Evolutionary conservation across 306 rosid species (phyloP).

Genomic region (Begonia loranthoides): DNA sequence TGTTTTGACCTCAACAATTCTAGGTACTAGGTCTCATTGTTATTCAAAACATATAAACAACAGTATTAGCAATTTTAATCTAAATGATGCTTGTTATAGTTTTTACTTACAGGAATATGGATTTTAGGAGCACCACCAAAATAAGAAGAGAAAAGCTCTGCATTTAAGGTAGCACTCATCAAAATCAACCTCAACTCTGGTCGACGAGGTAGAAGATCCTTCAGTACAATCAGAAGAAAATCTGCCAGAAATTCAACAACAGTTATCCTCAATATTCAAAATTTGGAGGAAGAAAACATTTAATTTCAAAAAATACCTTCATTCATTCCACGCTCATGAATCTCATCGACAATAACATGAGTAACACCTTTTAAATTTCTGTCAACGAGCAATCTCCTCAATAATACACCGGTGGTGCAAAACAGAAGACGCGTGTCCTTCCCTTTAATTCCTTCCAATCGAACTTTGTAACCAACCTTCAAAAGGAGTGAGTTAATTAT

Average conservation of each 20-base stretch:
- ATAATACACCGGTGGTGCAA: conserved; percentile 90
- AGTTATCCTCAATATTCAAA: conserved; percentile 6
- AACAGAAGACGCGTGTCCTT: conserved; percentile 87
- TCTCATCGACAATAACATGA: conserved; percentile 91
- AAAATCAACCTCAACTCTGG: conserved; percentile 33
- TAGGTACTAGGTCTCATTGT: too few species aligned
- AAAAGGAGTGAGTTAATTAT: not conserved
- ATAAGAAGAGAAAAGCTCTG: conserved; percentile 39
- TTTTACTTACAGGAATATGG: conserved; percentile 33
- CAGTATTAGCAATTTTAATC: too few species aligned
- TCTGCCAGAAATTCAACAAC: conserved; percentile 14
- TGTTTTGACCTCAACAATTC: too few species aligned
- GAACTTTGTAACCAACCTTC: conserved; percentile 96
- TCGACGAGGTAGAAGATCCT: conserved; percentile 38
- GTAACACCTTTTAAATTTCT: conserved; percentile 77
- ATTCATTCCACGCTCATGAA: conserved; percentile 99
- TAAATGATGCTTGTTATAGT: too few species aligned
- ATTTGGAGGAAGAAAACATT: conserved; percentile 4
- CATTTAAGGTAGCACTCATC: conserved; percentile 40
- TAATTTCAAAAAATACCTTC: conserved; percentile 46
- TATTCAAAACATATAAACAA: too few species aligned
- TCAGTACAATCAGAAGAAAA: conserved; percentile 37
- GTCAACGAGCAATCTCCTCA: conserved; percentile 84
- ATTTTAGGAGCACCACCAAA: conserved; percentile 31
- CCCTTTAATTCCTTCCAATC: conserved; percentile 89